Conservation (phyloP, 2,329 filamentous ascomycete genomes). For the Didymella sp. region DNA sequence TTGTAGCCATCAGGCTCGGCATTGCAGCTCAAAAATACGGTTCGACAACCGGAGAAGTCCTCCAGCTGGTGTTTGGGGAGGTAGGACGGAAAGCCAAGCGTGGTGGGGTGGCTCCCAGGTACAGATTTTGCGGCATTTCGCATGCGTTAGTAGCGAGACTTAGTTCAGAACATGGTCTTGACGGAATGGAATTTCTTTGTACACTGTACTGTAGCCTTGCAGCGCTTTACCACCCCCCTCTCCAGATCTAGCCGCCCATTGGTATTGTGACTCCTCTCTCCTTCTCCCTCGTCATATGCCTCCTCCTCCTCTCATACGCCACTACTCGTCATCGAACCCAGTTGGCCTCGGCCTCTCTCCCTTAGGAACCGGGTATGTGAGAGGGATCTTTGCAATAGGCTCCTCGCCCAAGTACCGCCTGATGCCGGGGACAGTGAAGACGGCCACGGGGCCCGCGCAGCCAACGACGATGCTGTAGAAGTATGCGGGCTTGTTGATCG, state of each 20-base stretch:
- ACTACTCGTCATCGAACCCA: constrained; percentile 55
- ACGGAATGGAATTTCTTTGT: constrained; percentile 37
- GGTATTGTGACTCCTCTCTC: constrained; percentile 4
- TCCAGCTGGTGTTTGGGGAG: background rate
- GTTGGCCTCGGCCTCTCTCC: constrained; percentile 54
- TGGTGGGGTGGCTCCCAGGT: background rate
- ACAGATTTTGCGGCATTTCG: too few relatives aligned
- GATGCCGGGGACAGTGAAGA: constrained; percentile 76
- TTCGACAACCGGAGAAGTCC: background rate
- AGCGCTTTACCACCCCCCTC: too few relatives aligned
- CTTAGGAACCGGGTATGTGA: constrained; percentile 79
- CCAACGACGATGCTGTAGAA: constrained; percentile 87
- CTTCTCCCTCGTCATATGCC: background rate
- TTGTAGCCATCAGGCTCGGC: background rate
- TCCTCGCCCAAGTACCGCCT: constrained; percentile 75
- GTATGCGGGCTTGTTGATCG: constrained; percentile 86
- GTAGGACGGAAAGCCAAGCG: background rate
- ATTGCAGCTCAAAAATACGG: background rate
- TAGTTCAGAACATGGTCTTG: constrained; percentile 3
- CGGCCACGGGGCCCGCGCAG: constrained; percentile 70
- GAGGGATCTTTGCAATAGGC: constrained; percentile 71
- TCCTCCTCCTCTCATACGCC: background rate
- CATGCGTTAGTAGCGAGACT: constrained; percentile 2
- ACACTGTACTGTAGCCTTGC: constrained; percentile 28
- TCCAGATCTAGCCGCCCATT: background rate